Percentiles rank a stretch among this genome's conserved stretches.
Evolutionary conservation across 1,139 yeast genomes (phyloP).

Genomic region (Yueomyces sp.): DNA sequence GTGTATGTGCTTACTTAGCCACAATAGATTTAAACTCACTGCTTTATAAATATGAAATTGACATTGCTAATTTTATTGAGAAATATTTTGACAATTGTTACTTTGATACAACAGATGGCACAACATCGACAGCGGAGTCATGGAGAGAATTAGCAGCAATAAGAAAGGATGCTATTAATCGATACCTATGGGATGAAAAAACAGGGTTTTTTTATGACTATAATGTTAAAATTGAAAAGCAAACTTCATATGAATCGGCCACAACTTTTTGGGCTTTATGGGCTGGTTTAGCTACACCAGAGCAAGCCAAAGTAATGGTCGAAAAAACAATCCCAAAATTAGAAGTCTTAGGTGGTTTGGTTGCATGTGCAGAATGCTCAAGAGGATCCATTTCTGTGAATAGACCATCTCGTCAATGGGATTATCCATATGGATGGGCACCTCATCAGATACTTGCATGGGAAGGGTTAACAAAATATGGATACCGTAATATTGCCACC

Average conservation of each 20-base stretch:
- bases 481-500: conserved; percentile 50
- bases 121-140: conserved; percentile 35
- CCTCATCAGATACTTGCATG: conserved; percentile 95
- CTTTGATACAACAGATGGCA: conserved; percentile 26
- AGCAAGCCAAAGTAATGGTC: conserved; percentile 60
- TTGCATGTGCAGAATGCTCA: conserved; percentile 68
- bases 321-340: conserved; percentile 48
- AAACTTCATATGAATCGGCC: conserved; percentile 68
- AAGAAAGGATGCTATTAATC: conserved; percentile 47
- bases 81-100: conserved; percentile 42
- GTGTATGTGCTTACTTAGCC: conserved; percentile 78
- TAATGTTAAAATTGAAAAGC: conserved; percentile 44
- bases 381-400: conserved; percentile 60
- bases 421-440: conserved; percentile 97
- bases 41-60: conserved; percentile 80
- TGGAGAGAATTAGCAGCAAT: conserved; percentile 50
- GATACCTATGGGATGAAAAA: conserved; percentile 75
- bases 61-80: conserved; percentile 57
- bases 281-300: conserved; percentile 60
- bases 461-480: conserved; percentile 73
- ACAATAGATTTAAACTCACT: conserved; percentile 83
- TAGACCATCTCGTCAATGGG: conserved; percentile 93
- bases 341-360: conserved; percentile 84
- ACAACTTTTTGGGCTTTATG: conserved; percentile 91
- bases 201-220: conserved; percentile 78